Evolutionary conservation across 2,329 filamentous ascomycete genomes (phyloP).

Genomic region (Alternaria sp.): DNA sequence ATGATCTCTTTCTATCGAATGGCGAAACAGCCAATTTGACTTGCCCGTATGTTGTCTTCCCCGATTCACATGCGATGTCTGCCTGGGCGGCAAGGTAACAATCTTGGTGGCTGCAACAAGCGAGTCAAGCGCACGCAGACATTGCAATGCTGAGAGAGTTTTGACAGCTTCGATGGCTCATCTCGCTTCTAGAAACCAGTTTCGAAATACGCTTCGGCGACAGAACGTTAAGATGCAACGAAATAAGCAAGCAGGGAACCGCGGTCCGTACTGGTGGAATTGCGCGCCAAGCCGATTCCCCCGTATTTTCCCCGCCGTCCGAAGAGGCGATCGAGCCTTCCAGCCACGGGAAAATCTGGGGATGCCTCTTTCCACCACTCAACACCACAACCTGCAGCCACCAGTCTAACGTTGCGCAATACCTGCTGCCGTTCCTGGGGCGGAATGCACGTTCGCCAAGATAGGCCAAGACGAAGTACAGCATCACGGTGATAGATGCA

Average conservation of each 20-base stretch:
- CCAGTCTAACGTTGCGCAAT: constrained; percentile 7
- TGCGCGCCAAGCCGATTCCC: neutral
- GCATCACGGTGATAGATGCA: constrained; percentile 1
- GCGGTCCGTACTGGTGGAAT: constrained; percentile 8
- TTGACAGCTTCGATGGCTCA: neutral
- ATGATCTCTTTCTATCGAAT: neutral
- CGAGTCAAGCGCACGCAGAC: neutral
- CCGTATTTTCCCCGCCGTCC: constrained; percentile 14
- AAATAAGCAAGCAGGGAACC: neutral
- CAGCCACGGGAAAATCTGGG: constrained; percentile 22
- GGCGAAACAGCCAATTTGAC: neutral
- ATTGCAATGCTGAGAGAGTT: neutral
- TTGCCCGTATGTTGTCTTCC: neutral
- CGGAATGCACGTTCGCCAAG: constrained; percentile 8
- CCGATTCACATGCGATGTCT: neutral
- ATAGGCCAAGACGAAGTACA: constrained; percentile 8
- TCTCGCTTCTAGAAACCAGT: neutral
- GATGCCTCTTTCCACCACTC: constrained; percentile 30
- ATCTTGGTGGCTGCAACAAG: neutral
- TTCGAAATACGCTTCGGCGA: neutral
- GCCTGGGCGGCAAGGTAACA: neutral
- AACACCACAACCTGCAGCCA: constrained; percentile 16
- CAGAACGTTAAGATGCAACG: neutral
- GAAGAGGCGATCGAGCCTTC: constrained; percentile 19
- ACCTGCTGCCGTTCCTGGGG: constrained; percentile 12